Conservation (phyloP, 805 yeast genomes). For the Kockiozyma suomiensis region DNA sequence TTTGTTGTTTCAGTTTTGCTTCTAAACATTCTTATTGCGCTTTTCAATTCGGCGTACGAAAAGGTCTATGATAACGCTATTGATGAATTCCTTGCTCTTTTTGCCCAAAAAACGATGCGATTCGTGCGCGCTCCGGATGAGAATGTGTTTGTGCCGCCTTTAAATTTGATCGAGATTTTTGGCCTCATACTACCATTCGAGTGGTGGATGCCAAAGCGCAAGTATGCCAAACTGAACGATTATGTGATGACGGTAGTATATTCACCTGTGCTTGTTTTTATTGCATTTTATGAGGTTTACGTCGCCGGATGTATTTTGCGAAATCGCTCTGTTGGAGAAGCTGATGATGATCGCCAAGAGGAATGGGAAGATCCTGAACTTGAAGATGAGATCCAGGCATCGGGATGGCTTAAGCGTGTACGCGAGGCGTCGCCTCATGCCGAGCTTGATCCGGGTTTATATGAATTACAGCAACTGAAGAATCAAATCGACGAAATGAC, state of each 20-base stretch:
- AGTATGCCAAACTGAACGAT: conserved; percentile 53
- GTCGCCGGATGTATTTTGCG: conserved; percentile 71
- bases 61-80: conserved; percentile 79
- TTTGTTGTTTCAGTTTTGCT: conserved; percentile 69
- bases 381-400: conserved; percentile 56
- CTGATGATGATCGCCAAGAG: conserved; percentile 81
- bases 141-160: conserved; percentile 81
- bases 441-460: conserved; percentile 44
- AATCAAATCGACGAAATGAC: conserved; percentile 21
- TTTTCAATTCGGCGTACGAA: conserved; percentile 82
- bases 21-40: conserved; percentile 80
- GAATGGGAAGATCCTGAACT: conserved; percentile 86
- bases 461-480: conserved; percentile 20
- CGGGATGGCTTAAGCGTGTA: conserved; percentile 56
- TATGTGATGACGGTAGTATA: conserved; percentile 63
- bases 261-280: conserved; percentile 63
- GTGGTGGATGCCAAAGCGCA: conserved; percentile 43
- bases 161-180: conserved; percentile 69
- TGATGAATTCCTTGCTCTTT: conserved; percentile 81
- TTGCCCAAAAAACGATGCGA: conserved; percentile 79
- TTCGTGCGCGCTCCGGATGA: conserved; percentile 88
- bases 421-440: conserved; percentile 61
- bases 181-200: conserved; percentile 51
- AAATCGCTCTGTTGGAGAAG: conserved; percentile 61
- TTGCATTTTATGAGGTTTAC: conserved; percentile 65